These are phyloP conservation scores for Chrysanthemum lavandulifolium DNA, from an alignment of 129 eudicot genomes.

Conservation along the genomic window DNA sequence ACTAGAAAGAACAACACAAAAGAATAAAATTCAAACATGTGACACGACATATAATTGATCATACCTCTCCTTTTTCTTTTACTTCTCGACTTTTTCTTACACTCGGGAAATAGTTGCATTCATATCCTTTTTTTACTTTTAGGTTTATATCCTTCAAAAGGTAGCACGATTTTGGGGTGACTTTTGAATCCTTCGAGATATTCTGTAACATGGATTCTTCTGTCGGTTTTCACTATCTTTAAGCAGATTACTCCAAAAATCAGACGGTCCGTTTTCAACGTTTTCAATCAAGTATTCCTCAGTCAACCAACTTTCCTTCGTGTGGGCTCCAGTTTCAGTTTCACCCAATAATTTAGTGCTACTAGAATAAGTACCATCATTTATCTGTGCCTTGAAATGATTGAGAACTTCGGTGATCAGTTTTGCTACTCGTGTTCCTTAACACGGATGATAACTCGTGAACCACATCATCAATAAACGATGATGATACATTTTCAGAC, in stretches of 20 bases:
- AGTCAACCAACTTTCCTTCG: slow-evolving; percentile 21
- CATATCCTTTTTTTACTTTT: too few species aligned
- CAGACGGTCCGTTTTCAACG: slow-evolving; percentile 31
- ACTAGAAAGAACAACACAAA: neutral
- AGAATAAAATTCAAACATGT: slow-evolving; percentile 2
- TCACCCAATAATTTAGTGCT: slow-evolving; percentile 48
- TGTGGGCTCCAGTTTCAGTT: slow-evolving; percentile 25
- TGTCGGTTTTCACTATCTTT: slow-evolving; percentile 30
- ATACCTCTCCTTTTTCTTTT: slow-evolving; percentile 33
- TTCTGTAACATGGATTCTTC: slow-evolving; percentile 30
- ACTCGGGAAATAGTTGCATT: neutral
- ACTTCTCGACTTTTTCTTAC: slow-evolving; percentile 13
- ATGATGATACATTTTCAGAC: slow-evolving; percentile 7
- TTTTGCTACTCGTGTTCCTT: slow-evolving; percentile 8
- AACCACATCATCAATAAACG: slow-evolving; percentile 36
- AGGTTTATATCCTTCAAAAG: slow-evolving; percentile 14
- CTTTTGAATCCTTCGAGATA: slow-evolving; percentile 36
- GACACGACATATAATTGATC: neutral
- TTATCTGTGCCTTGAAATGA: slow-evolving; percentile 37
- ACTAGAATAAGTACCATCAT: slow-evolving; percentile 34
- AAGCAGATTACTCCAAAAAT: slow-evolving; percentile 58
- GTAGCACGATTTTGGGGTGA: slow-evolving; percentile 2
- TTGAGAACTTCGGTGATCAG: slow-evolving; percentile 16
- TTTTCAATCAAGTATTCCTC: slow-evolving; percentile 26
- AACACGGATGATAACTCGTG: slow-evolving; percentile 41